These are phyloP conservation scores for Knufia petricola DNA, from an alignment of 2,329 filamentous ascomycete species.

Conservation along the genomic window DNA sequence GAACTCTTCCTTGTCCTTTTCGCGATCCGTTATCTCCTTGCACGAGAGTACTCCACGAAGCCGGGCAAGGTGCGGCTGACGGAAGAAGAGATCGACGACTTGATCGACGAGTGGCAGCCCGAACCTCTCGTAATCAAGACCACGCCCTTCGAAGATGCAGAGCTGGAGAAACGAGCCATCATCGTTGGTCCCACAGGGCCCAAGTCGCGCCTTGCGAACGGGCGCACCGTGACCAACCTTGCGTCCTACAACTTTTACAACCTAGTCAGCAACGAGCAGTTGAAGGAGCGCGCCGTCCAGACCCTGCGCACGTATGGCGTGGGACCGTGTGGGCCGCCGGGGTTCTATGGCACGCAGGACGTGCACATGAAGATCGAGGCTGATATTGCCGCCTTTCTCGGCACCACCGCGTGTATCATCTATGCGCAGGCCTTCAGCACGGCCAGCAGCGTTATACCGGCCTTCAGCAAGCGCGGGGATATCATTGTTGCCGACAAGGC, in stretches of 20 bases:
- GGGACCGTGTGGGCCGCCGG: conserved; percentile 88
- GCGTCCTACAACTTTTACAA: conserved; percentile 98
- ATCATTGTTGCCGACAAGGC: conserved; percentile 93
- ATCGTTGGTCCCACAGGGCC: conserved; percentile 85
- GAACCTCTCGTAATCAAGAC: conserved; percentile 75
- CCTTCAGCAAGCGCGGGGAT: conserved; percentile 93
- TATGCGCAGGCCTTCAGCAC: conserved; percentile 96
- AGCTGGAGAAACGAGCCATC: conserved; percentile 75
- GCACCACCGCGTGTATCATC: conserved; percentile 80
- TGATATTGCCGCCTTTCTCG: conserved; percentile 83
- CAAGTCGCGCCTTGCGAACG: conserved; percentile 78
- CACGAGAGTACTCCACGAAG: conserved; percentile 87
- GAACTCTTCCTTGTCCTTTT: conserved; percentile 92
- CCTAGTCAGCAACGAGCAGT: conserved; percentile 80
- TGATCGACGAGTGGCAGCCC: conserved; percentile 92
- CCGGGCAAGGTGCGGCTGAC: conserved; percentile 80
- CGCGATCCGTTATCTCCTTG: conserved; percentile 84
- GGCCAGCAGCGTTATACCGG: conserved; percentile 91
- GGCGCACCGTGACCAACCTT: conserved; percentile 84
- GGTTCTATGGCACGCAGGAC: conserved; percentile 97
- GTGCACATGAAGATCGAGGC: conserved; percentile 95
- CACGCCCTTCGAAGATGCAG: conserved; percentile 65
- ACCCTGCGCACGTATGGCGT: conserved; percentile 92
- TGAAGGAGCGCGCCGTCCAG: conserved; percentile 91
- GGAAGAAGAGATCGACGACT: conserved; percentile 94